A percentile compares a stretch with the other conserved stretches of the same genome.
These are phyloP conservation scores for Rosa lucieae DNA, from an alignment of 306 rosid species.

Conservation along the genomic window DNA sequence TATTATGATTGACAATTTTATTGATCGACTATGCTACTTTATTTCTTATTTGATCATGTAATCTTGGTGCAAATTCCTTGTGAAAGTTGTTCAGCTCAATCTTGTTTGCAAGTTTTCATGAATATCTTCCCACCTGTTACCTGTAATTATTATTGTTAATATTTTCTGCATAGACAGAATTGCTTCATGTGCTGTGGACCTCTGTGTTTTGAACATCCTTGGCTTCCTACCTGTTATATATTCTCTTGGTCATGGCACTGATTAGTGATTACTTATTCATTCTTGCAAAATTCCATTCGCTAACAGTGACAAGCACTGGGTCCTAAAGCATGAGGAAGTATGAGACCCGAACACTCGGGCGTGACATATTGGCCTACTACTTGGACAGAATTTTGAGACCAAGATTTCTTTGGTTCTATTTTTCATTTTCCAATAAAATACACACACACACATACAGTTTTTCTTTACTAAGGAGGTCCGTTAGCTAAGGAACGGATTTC, in stretches of 20 bases:
- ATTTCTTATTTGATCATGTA: not conserved
- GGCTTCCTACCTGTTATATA: not conserved
- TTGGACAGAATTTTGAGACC: not conserved
- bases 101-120: not conserved
- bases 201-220: not conserved
- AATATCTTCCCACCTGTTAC: not conserved
- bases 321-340: not conserved
- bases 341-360: not conserved
- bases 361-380: not conserved
- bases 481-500: too few species aligned
- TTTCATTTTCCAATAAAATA: too few species aligned
- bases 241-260: slow-evolving; percentile 7
- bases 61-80: not conserved
- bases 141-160: not conserved
- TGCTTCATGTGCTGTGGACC: slow-evolving; percentile 8
- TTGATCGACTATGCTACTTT: too few species aligned
- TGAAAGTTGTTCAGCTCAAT: not conserved
- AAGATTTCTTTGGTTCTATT: not conserved
- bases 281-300: not conserved
- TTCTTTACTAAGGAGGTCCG: too few species aligned
- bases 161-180: not conserved
- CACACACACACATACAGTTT: too few species aligned
- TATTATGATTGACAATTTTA: too few species aligned
- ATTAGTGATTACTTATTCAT: not conserved
- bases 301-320: not conserved